Conservation (phyloP, 148 eudicot species). For the Vaccinium darrowii region DNA sequence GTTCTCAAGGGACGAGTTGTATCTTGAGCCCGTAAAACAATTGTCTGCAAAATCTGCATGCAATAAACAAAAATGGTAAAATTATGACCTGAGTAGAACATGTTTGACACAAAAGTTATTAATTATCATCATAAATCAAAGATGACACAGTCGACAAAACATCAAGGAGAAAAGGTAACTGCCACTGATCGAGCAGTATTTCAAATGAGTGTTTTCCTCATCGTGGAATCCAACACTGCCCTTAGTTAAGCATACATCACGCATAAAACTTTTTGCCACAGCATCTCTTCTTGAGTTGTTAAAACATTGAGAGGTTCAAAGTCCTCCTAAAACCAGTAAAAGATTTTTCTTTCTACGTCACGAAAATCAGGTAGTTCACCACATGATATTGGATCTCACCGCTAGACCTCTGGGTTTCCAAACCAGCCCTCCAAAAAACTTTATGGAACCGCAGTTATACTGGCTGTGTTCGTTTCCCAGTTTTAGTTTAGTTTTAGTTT, state of each 20-base stretch:
- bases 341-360: not conserved
- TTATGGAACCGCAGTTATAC: not conserved
- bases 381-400: not conserved
- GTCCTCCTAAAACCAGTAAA: not conserved
- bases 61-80: constrained; percentile 6
- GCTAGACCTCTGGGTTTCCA: not conserved
- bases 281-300: not conserved
- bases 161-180: not conserved
- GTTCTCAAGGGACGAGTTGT: constrained; percentile 58
- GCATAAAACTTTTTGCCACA: not conserved
- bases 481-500: no score
- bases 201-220: not conserved
- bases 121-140: not conserved
- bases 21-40: constrained; percentile 73
- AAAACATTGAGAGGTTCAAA: not conserved
- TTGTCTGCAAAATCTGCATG: constrained; percentile 72
- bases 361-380: not conserved
- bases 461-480: no score
- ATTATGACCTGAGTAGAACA: constrained; percentile 1
- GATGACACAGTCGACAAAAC: not conserved
- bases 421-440: not conserved
- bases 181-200: not conserved
- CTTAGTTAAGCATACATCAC: not conserved
- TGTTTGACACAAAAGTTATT: not conserved
- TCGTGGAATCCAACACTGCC: not conserved